phyloP scores from a whole-genome alignment of 371 early-diverging fungal genomes.

The Nematocida homosporus region DNA sequence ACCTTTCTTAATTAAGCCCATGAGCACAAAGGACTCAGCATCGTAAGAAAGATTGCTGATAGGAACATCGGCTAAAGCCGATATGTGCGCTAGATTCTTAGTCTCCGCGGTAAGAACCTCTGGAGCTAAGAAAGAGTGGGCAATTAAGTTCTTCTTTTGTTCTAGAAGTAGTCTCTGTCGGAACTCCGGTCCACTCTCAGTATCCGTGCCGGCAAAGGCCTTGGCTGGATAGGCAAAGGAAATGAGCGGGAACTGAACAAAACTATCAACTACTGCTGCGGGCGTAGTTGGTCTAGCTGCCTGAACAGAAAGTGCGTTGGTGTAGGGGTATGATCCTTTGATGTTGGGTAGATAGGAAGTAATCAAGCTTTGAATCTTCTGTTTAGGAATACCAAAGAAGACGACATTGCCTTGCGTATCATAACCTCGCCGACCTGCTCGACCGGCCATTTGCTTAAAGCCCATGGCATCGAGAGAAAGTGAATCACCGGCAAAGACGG shows the following conservation, averaged over 20 bases:
- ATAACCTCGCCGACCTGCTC: slow-evolving; percentile 72
- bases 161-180: slow-evolving; percentile 21
- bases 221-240: slow-evolving; percentile 25
- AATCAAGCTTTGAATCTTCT: slow-evolving; percentile 66
- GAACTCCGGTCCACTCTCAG: background rate
- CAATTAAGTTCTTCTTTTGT: slow-evolving; percentile 21
- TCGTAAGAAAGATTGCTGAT: slow-evolving; percentile 41
- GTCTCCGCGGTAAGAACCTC: background rate
- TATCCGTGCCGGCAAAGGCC: background rate
- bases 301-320: slow-evolving; percentile 61
- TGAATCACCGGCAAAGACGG: slow-evolving; percentile 70
- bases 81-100: slow-evolving; percentile 10
- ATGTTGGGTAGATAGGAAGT: slow-evolving; percentile 69
- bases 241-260: slow-evolving; percentile 38
- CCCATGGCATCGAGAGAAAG: slow-evolving; percentile 69
- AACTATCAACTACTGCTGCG: background rate
- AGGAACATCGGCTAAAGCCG: slow-evolving; percentile 27
- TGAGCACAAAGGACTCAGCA: slow-evolving; percentile 38
- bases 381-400: slow-evolving; percentile 67
- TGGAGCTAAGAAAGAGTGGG: slow-evolving; percentile 10
- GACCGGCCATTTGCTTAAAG: slow-evolving; percentile 70
- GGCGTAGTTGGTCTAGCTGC: slow-evolving; percentile 9
- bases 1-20: slow-evolving; percentile 37
- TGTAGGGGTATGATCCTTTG: slow-evolving; percentile 69
- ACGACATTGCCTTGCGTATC: slow-evolving; percentile 71